A percentile compares a stretch with the other conserved stretches of the same genome.
phyloP scores from a whole-genome alignment of 495 filamentous ascomycete species.

The Penicillium angulare region DNA sequence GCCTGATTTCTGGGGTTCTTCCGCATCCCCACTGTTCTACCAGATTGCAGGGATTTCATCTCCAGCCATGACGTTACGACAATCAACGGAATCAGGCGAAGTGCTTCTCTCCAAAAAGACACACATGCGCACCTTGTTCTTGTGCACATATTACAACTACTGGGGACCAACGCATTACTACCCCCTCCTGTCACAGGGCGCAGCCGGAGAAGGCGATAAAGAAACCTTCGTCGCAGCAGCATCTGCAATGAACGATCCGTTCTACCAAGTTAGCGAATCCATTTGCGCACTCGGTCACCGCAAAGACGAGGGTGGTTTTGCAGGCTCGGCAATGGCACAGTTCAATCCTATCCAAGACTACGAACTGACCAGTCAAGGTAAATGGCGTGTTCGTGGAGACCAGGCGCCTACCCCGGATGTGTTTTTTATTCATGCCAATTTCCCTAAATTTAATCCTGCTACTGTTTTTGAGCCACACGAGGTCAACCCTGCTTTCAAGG shows the following conservation, averaged over 20 bases:
- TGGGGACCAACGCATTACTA: slow-evolving; percentile 51
- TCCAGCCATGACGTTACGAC: slow-evolving; percentile 19
- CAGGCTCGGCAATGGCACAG: slow-evolving; percentile 40
- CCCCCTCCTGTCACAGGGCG: slow-evolving; percentile 47
- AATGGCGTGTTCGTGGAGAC: slow-evolving; percentile 19
- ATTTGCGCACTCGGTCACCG: slow-evolving; percentile 30
- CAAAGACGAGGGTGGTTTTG: slow-evolving; percentile 41
- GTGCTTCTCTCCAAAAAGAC: slow-evolving; percentile 44
- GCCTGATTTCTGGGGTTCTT: slow-evolving; percentile 56
- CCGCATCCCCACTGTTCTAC: slow-evolving; percentile 47
- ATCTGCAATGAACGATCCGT: slow-evolving; percentile 34
- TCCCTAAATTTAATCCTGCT: slow-evolving; percentile 50
- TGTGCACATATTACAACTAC: slow-evolving; percentile 56
- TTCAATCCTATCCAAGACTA: slow-evolving; percentile 37
- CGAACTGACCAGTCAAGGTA: slow-evolving; percentile 12
- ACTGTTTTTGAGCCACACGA: slow-evolving; percentile 37
- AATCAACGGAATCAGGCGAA: slow-evolving; percentile 49
- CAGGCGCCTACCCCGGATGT: slow-evolving; percentile 14
- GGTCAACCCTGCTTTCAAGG: slow-evolving; percentile 32
- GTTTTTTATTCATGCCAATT: slow-evolving; percentile 53
- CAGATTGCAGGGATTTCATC: slow-evolving; percentile 36
- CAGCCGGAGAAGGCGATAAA: slow-evolving; percentile 54
- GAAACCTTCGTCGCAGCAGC: slow-evolving; percentile 54
- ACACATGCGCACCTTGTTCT: slow-evolving; percentile 44
- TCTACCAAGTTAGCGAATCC: slow-evolving; percentile 38